Evolutionary conservation across 768 basidiomycete genomes (phyloP).

Genomic region (Hortiboletus campestris): DNA sequence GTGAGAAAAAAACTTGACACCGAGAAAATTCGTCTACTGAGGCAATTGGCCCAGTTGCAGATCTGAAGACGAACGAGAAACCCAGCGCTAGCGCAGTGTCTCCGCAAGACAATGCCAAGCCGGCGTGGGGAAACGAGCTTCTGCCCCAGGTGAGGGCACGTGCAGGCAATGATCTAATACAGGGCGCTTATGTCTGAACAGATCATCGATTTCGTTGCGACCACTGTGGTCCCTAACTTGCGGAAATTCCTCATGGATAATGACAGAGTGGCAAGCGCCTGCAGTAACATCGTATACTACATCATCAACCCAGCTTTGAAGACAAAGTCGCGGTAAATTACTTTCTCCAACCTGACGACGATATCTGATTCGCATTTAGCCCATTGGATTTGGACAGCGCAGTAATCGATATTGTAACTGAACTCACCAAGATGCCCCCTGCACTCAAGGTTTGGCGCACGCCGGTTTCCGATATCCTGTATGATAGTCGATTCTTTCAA

Average conservation of each 20-base stretch:
- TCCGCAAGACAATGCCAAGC: conserved; percentile 31
- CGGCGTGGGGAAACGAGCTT: conserved; percentile 28
- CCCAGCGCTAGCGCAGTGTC: conserved; percentile 43
- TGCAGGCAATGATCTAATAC: conserved; percentile 16
- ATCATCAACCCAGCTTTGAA: conserved; percentile 80
- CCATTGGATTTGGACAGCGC: conserved; percentile 76
- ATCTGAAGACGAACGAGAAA: conserved; percentile 63
- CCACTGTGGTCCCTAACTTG: conserved; percentile 66
- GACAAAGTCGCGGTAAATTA: conserved; percentile 62
- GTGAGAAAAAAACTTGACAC: conserved; percentile 32
- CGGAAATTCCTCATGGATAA: conserved; percentile 79
- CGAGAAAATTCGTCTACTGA: neutral
- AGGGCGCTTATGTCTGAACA: conserved; percentile 31
- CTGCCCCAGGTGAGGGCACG: conserved; percentile 25
- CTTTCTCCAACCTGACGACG: neutral
- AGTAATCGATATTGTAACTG: conserved; percentile 66
- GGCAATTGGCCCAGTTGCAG: conserved; percentile 21
- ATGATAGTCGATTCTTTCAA: conserved; percentile 87
- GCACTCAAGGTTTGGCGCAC: conserved; percentile 84
- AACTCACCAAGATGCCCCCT: conserved; percentile 75
- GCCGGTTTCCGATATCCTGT: conserved; percentile 76
- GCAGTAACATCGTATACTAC: conserved; percentile 82
- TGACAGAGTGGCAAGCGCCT: conserved; percentile 77
- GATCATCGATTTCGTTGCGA: conserved; percentile 72
- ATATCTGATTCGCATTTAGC: conserved; percentile 35